phyloP scores from a whole-genome alignment of 306 rosid genomes.

The Cucurbita ficifolia region DNA sequence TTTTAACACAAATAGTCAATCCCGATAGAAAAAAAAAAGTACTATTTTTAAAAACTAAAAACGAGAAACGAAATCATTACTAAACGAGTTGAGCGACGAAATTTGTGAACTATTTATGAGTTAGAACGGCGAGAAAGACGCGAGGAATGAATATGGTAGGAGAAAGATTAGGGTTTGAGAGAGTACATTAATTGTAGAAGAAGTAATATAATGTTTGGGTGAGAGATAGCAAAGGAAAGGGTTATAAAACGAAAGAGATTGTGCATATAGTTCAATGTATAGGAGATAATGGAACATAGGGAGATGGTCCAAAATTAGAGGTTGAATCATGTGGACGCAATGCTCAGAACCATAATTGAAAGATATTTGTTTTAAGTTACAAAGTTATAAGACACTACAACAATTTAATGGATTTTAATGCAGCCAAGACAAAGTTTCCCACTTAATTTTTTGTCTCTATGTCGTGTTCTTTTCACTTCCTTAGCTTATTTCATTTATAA shows the following conservation, averaged over 20 bases:
- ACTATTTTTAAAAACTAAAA: too few species aligned
- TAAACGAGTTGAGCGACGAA: neutral
- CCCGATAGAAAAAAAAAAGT: too few species aligned
- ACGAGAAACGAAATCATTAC: neutral
- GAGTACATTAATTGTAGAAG: neutral
- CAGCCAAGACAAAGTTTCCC: neutral
- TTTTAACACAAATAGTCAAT: too few species aligned
- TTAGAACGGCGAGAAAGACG: neutral
- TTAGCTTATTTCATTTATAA: neutral
- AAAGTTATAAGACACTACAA: neutral
- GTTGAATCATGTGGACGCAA: neutral
- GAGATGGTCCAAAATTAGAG: neutral
- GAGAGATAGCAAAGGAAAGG: neutral
- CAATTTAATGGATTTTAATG: neutral
- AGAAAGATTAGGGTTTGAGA: neutral
- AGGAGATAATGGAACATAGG: neutral
- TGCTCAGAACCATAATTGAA: neutral
- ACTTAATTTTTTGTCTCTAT: neutral
- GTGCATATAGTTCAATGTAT: neutral
- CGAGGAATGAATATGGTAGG: neutral
- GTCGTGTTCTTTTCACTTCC: neutral
- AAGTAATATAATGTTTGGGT: neutral
- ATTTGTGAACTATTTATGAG: too few species aligned
- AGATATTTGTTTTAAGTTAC: neutral
- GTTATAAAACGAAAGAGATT: neutral